These are phyloP conservation scores for Paspalum vaginatum DNA, from an alignment of 176 grass and related monocot species.

Conservation along the genomic window DNA sequence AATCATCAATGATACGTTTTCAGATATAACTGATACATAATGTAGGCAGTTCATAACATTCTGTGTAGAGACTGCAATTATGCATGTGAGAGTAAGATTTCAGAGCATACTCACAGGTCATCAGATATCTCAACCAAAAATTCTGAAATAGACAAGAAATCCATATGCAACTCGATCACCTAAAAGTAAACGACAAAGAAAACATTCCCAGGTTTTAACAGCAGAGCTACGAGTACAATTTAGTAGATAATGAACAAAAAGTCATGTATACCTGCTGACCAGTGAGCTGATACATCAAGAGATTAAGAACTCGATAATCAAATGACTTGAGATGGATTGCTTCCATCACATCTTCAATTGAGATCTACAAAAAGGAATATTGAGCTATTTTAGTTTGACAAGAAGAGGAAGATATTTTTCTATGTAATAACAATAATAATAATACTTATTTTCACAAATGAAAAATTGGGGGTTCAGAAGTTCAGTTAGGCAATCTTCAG, in stretches of 20 bases:
- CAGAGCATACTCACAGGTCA: slow-evolving; percentile 81
- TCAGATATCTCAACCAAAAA: slow-evolving; percentile 96
- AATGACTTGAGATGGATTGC: slow-evolving; percentile 96
- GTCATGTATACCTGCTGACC: slow-evolving; percentile 63
- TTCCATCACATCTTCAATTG: slow-evolving; percentile 72
- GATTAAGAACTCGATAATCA: slow-evolving; percentile 91
- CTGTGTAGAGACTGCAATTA: not conserved
- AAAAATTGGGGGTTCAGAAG: not conserved
- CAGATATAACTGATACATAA: not conserved
- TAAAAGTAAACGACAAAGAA: slow-evolving; percentile 43
- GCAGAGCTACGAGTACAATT: not conserved
- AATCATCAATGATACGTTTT: not conserved
- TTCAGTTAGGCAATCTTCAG: too few species aligned
- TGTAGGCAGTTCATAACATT: not conserved
- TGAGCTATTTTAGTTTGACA: slow-evolving; percentile 19
- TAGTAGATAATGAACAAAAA: slow-evolving; percentile 7
- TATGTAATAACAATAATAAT: slow-evolving; percentile 5
- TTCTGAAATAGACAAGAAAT: slow-evolving; percentile 92
- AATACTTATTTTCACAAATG: not conserved
- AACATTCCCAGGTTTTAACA: slow-evolving; percentile 9
- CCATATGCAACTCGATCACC: slow-evolving; percentile 96
- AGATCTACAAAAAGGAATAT: slow-evolving; percentile 60
- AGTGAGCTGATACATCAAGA: slow-evolving; percentile 76
- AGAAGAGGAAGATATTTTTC: not conserved
- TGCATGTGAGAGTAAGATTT: slow-evolving; percentile 31